Evolutionary conservation across 2,329 filamentous ascomycete species (phyloP), one percentile per base, ranked within the genome.

Genomic region (Periconia sp.): DNA sequence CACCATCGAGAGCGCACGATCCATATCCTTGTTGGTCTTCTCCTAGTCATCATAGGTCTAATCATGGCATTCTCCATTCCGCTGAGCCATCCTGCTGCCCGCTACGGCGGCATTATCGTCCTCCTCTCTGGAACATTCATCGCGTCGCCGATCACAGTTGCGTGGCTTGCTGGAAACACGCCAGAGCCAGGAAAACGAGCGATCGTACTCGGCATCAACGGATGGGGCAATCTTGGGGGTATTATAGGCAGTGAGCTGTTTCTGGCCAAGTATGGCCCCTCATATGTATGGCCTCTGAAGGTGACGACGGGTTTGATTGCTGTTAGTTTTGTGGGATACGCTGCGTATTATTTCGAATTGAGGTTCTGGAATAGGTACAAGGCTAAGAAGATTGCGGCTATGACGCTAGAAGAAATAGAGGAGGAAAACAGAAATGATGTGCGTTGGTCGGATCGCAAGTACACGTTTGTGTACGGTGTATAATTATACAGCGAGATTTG

Each of bases 21-120:
- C n/a, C 76, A 79, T 48, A 75, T 79, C 3, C 58, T 78, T 10
- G 66, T 72, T 4, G 61, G 78, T 2, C 66, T 72, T 4, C 65
- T 66, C 4, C 69, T 78, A 11, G 68, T 76, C 23, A 70, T 73
- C 0, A 38, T 73, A 4, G 57, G 57, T 11, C 44, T 60, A 1
- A 41, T 54, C 5, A 40, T 58, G 19, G 51, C 51, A 3, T 52
- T 57, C 4, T 48, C 45, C 8, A 39, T 48, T 1, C 29, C 32
- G 6, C 44, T 40, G 1, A 47, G 36, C 5, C n/a, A 19, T 5
- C 32, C 30, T 2, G 46, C 36, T n/a, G 43, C 37, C 6, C 37
- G 52, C 26, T 61, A 61, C 36, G 48, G 43, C 9, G 57, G 54
- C 2, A 42, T 59, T 1, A 59, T 56, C 33, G 50, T 59, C 15